phyloP scores from a whole-genome alignment of 1,284 basidiomycete species.

The Leccinum angustisporum region DNA sequence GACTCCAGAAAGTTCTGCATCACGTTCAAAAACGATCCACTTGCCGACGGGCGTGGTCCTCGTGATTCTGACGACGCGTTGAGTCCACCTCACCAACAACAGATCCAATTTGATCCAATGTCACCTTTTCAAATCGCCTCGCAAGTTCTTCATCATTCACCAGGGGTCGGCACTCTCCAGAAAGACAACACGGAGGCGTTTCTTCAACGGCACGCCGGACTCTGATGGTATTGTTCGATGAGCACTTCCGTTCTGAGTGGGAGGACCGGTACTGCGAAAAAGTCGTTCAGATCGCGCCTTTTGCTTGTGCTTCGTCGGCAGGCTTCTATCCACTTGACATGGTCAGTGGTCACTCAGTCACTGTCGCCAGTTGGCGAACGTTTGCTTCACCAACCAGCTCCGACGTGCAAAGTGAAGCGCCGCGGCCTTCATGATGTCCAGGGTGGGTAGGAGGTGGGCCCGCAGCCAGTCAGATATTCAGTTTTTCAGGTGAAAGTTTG shows the following conservation, averaged over 20 bases:
- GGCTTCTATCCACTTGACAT: conserved; percentile 56
- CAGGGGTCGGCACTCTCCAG: conserved; percentile 47
- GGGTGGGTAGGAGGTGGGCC: conserved; percentile 7
- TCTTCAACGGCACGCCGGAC: conserved; percentile 42
- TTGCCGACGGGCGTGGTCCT: conserved; percentile 64
- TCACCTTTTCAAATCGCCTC: conserved; percentile 64
- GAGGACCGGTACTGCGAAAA: conserved; percentile 27
- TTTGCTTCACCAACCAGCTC: conserved; percentile 30
- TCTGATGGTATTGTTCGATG: conserved; percentile 18
- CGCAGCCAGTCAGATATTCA: not conserved
- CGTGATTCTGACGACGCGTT: conserved; percentile 53
- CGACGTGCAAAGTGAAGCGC: conserved; percentile 42
- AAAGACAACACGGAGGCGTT: conserved; percentile 49
- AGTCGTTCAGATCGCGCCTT: conserved; percentile 45
- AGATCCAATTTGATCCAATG: conserved; percentile 9
- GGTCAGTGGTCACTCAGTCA: conserved; percentile 38
- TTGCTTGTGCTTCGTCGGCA: conserved; percentile 54
- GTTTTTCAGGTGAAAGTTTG: conserved; percentile 3
- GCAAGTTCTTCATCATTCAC: conserved; percentile 64
- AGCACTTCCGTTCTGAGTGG: conserved; percentile 1
- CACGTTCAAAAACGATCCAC: conserved; percentile 59
- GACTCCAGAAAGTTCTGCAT: conserved; percentile 43
- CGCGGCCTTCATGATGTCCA: conserved; percentile 27
- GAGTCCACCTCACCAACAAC: conserved; percentile 1
- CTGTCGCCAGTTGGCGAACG: conserved; percentile 38